Evolutionary conservation across 495 filamentous ascomycete species (phyloP).

Genomic region (Saxispiralis lemnorum): DNA sequence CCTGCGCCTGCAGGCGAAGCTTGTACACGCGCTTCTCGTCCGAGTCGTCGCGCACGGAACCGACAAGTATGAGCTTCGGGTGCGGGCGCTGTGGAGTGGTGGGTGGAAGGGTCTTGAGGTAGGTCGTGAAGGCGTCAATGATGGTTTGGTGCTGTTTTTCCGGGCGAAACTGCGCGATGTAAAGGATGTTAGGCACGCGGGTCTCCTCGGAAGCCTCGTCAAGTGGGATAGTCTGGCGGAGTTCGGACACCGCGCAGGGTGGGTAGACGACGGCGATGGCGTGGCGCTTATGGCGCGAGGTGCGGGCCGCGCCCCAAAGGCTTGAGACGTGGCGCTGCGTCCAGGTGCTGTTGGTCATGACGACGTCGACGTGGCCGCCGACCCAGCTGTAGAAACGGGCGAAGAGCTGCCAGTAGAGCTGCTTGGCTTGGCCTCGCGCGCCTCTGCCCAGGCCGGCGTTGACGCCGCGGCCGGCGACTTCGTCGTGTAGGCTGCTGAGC

Average conservation of each 20-base stretch:
- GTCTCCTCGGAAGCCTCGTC: conserved; percentile 42
- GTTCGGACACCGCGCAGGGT: conserved; percentile 71
- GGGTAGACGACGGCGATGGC: conserved; percentile 63
- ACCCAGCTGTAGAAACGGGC: conserved; percentile 63
- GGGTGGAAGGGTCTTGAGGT: conserved; percentile 29
- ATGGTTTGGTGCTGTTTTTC: conserved; percentile 90
- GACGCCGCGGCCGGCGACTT: conserved; percentile 47
- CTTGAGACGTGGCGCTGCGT: conserved; percentile 66
- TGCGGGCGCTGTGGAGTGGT: not conserved
- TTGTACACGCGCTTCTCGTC: conserved; percentile 84
- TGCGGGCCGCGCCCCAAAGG: conserved; percentile 53
- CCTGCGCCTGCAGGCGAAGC: conserved; percentile 71
- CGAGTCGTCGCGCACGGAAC: conserved; percentile 64
- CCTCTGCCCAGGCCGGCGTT: conserved; percentile 69
- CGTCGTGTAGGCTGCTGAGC: conserved; percentile 62
- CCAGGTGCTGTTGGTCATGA: conserved; percentile 96
- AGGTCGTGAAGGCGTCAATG: conserved; percentile 62
- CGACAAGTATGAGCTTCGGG: conserved; percentile 63
- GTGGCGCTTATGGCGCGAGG: conserved; percentile 24
- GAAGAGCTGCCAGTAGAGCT: conserved; percentile 71
- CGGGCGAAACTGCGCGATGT: conserved; percentile 91
- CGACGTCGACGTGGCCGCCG: conserved; percentile 65
- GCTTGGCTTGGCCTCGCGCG: conserved; percentile 46
- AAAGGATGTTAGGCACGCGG: conserved; percentile 56
- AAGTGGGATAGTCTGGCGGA: conserved; percentile 54